Conservation (phyloP, 495 filamentous ascomycete species). For the Aspergillus biplanus region DNA sequence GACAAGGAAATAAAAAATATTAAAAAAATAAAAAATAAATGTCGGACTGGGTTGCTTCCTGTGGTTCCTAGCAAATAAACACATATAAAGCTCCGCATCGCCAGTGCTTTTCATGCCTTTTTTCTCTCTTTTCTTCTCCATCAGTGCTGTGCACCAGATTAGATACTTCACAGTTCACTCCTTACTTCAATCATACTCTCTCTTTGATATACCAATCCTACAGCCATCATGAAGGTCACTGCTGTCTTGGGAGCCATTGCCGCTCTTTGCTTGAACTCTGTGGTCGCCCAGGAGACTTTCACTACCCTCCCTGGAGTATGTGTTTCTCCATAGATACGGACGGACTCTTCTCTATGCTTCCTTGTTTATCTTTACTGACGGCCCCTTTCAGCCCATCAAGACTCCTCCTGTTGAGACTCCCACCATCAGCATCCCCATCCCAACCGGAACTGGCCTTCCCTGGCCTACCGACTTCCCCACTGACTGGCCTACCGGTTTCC, state of each 20-base stretch:
- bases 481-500: not conserved
- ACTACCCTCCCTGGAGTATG: slow-evolving; percentile 6
- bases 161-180: not conserved
- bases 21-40: not conserved
- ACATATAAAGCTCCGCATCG: not conserved
- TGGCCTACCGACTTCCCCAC: not conserved
- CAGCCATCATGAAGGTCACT: slow-evolving; percentile 39
- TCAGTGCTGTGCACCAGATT: slow-evolving; percentile 5
- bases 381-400: not conserved
- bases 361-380: not conserved
- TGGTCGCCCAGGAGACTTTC: slow-evolving; percentile 23
- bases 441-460: slow-evolving; percentile 11
- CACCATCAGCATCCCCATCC: not conserved
- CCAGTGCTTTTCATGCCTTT: not conserved
- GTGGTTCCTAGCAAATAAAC: not conserved
- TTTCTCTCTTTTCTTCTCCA: not conserved
- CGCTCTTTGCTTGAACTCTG: slow-evolving; percentile 31
- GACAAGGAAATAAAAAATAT: not conserved
- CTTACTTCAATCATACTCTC: slow-evolving; percentile 7
- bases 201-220: not conserved
- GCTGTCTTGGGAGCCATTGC: slow-evolving; percentile 32
- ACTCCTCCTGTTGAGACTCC: not conserved
- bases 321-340: not conserved
- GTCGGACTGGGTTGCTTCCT: not conserved
- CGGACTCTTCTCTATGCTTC: not conserved